Percentiles rank a stretch among this genome's conserved stretches.
phyloP scores from a whole-genome alignment of 768 basidiomycete genomes.

The Podaxis sp. region DNA sequence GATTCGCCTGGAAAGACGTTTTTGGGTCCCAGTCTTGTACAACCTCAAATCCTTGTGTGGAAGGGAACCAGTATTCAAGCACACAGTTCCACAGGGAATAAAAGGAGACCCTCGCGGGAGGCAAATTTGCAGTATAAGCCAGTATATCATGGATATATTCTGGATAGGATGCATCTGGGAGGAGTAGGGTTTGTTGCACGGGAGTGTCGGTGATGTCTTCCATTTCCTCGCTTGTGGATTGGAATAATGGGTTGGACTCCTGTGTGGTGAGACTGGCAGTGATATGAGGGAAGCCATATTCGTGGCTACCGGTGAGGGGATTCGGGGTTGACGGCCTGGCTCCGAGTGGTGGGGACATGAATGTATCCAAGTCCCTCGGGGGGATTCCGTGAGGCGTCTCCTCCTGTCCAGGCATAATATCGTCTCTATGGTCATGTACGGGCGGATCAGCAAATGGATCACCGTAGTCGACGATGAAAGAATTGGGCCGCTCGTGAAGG shows the following conservation, averaged over 20 bases:
- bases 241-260: not conserved
- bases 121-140: not conserved
- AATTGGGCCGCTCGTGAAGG: not conserved
- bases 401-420: not conserved
- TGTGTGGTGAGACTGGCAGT: not conserved
- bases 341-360: not conserved
- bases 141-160: slow-evolving; percentile 1
- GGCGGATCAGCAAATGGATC: not conserved
- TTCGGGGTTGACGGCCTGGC: not conserved
- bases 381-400: not conserved
- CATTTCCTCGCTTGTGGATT: not conserved
- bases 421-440: not conserved
- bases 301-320: not conserved
- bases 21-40: slow-evolving; percentile 4
- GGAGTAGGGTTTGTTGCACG: not conserved
- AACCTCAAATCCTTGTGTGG: not conserved
- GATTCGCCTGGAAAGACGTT: not conserved
- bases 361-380: not conserved
- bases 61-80: slow-evolving; percentile 7
- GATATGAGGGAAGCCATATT: not conserved
- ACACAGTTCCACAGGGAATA: not conserved
- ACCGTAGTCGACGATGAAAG: not conserved
- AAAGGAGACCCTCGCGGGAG: not conserved
- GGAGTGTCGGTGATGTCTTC: not conserved
- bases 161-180: not conserved